Conservation (phyloP, 1,139 yeast species). For the Pichia sp. region DNA sequence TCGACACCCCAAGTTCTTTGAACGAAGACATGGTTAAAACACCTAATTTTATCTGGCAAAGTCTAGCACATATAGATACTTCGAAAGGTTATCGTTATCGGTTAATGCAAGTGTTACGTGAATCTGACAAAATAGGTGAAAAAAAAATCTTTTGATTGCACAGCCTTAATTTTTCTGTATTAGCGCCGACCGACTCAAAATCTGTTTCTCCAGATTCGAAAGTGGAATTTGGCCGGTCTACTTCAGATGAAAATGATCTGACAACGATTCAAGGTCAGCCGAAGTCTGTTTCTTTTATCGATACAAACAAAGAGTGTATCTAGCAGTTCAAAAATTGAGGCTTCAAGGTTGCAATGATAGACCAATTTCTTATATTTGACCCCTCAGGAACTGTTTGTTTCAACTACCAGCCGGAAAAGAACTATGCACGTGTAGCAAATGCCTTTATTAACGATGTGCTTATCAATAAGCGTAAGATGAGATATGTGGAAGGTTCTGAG, state of each 20-base stretch:
- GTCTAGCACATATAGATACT: not conserved
- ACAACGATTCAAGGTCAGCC: not conserved
- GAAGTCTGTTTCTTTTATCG: not conserved
- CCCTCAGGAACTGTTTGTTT: constrained; percentile 59
- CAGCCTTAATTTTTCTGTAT: not conserved
- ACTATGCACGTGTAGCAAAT: constrained; percentile 44
- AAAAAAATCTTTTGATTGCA: not conserved
- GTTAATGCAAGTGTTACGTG: not conserved
- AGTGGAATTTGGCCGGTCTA: not conserved
- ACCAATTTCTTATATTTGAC: constrained; percentile 51
- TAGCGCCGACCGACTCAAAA: not conserved
- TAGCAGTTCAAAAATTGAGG: not conserved
- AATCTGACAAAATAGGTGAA: not conserved
- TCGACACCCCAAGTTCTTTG: constrained; percentile 67
- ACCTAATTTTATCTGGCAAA: not conserved
- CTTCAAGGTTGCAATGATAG: constrained; percentile 40
- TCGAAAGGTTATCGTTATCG: not conserved
- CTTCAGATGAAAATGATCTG: not conserved
- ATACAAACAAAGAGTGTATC: not conserved
- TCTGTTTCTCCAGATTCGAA: too few species aligned
- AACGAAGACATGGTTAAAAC: constrained; percentile 36
- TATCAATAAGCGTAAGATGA: constrained; percentile 40
- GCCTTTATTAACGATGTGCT: constrained; percentile 47
- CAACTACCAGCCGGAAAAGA: constrained; percentile 41
- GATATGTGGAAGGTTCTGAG: constrained; percentile 27